Evolutionary conservation across 2,329 filamentous ascomycete species (phyloP), one percentile per base, ranked within the genome.

Genomic region (Hymenoscyphus fraxineus): DNA sequence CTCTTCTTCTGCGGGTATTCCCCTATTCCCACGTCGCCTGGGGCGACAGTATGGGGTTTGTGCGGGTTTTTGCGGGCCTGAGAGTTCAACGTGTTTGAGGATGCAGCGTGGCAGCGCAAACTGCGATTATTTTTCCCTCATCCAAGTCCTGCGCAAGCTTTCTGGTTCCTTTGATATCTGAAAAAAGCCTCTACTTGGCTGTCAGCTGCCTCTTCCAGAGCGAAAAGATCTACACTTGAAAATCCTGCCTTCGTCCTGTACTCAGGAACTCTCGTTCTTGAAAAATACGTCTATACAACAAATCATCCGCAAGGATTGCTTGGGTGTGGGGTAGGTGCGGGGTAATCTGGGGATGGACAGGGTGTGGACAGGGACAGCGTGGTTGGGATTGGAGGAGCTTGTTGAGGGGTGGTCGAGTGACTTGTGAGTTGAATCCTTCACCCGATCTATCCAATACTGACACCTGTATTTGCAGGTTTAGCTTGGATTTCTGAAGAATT

Each of bases 331-430:
- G 19, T 3, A 51, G 44, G 44, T 51, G 44, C 44, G 44, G 44
- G 44, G 44, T 51, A 51, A 51, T 51, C 44, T 12, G 44, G 44
- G 44, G 44, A 51, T 12, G 44, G 27, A 51, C 44, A 51, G 44
- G 44, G n/a, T 19, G 27, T 12, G 44, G 22, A 51, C 44, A 51
- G 44, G 44, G n/a, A n/a, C 9, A 10, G 10, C 19, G 44, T 27
- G n/a, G 44, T 51, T 51, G 44, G 44, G 44, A 22, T 47, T 47
- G 44, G 44, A 47, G n/a, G 44, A 51, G 44, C 22, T 51, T 51
- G 44, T 51, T 51, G 19, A 19, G 44, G 27, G n/a, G 1, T 9
- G 19, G 19, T 51, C 35, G 35, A 35, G 35, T 51, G n/a, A 51
- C 19, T 51, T 27, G 9, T 51, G 27, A 27, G 27, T 27, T 27